Evolutionary conservation across 2,329 filamentous ascomycete species (phyloP).

Genomic region (Ophiocordyceps australis): DNA sequence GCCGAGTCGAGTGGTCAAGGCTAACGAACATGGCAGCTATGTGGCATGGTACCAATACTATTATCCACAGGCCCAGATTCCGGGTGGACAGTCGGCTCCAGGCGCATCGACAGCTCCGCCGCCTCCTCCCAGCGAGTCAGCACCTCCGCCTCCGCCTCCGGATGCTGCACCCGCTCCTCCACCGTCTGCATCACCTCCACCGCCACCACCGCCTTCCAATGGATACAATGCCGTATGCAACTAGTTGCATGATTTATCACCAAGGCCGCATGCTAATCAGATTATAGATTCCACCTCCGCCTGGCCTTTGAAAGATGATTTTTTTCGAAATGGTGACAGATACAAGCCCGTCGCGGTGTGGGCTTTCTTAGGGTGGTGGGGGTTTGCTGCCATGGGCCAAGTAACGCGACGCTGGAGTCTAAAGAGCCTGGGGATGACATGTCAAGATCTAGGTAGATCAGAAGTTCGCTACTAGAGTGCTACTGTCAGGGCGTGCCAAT

Average conservation of each 20-base stretch:
- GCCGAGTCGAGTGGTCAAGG: neutral
- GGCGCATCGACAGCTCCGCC: slow-evolving; percentile 31
- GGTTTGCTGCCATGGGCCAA: no score
- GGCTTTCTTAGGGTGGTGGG: no score
- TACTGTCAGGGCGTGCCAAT: no score
- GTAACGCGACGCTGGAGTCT: no score
- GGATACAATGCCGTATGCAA: slow-evolving; percentile 46
- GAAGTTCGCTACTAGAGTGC: no score
- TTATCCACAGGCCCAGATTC: slow-evolving; percentile 28
- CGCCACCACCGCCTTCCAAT: slow-evolving; percentile 26
- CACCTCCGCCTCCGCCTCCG: slow-evolving; percentile 38
- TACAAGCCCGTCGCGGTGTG: no score
- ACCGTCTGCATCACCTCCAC: slow-evolving; percentile 34
- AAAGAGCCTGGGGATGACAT: no score
- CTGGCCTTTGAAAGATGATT: slow-evolving; percentile 31
- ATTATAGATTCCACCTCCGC: slow-evolving; percentile 35
- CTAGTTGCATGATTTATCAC: no score
- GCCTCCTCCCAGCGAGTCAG: slow-evolving; percentile 37
- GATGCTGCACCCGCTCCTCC: slow-evolving; percentile 15
- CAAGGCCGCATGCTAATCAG: no score
- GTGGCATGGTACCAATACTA: slow-evolving; percentile 61
- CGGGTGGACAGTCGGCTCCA: slow-evolving; percentile 24
- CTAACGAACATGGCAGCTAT: slow-evolving; percentile 33
- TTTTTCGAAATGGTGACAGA: no score
- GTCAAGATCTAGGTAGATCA: no score